These are phyloP conservation scores for Hypocrella siamensis DNA, from an alignment of 2,329 filamentous ascomycete genomes.

Conservation along the genomic window DNA sequence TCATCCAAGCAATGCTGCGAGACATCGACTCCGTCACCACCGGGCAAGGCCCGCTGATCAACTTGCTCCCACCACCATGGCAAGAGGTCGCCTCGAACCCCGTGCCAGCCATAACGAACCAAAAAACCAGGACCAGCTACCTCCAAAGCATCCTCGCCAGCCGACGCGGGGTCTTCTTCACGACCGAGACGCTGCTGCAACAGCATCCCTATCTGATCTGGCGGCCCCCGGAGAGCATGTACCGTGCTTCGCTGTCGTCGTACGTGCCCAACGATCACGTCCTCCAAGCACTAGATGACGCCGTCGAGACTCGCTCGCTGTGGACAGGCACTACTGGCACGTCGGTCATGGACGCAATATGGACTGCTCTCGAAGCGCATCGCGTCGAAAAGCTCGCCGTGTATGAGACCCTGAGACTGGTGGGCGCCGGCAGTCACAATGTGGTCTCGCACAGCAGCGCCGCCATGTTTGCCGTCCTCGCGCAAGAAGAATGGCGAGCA, in stretches of 20 bases:
- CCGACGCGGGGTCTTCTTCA: constrained; percentile 11
- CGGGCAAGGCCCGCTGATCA: background rate
- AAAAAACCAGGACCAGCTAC: constrained; percentile 7
- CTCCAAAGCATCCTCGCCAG: constrained; percentile 8
- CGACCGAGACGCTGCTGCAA: constrained; percentile 8
- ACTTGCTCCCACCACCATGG: background rate
- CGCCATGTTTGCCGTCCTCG: constrained; percentile 17
- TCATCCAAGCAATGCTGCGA: constrained; percentile 9
- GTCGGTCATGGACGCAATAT: constrained; percentile 8
- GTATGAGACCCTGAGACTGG: constrained; percentile 15
- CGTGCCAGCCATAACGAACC: constrained; percentile 11
- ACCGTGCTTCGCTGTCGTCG: constrained; percentile 11
- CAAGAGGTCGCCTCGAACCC: constrained; percentile 6
- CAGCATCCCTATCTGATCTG: constrained; percentile 22
- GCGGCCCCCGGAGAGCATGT: constrained; percentile 15
- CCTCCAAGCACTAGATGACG: constrained; percentile 10
- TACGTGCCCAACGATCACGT: constrained; percentile 7
- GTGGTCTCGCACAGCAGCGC: constrained; percentile 13
- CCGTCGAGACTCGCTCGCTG: constrained; percentile 5
- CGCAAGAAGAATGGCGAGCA: constrained; percentile 17
- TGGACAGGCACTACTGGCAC: constrained; percentile 6
- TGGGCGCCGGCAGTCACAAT: constrained; percentile 14
- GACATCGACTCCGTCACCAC: constrained; percentile 11
- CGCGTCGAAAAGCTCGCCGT: constrained; percentile 7
- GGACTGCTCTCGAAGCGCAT: constrained; percentile 4